Evolutionary conservation across 1,139 yeast genomes (phyloP).

Genomic region (Suhomyces taliae): DNA sequence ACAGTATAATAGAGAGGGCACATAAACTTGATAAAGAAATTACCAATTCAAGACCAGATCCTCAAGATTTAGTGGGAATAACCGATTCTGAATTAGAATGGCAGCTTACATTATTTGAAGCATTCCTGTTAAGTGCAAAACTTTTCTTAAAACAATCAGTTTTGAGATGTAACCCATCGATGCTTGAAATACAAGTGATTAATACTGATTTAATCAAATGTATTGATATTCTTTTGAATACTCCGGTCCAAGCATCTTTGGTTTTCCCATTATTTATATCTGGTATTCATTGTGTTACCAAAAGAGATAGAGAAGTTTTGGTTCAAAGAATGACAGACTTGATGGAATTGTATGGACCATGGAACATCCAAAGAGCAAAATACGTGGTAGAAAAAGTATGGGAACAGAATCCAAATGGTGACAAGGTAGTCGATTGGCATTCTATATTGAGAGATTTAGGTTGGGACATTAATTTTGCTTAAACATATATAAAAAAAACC

Average conservation of each 20-base stretch:
- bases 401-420: constrained; percentile 40
- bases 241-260: constrained; percentile 68
- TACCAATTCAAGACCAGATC: constrained; percentile 54
- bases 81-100: constrained; percentile 57
- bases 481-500: neutral
- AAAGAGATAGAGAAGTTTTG: constrained; percentile 52
- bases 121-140: constrained; percentile 69
- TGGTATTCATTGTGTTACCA: constrained; percentile 63
- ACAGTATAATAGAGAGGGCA: constrained; percentile 36
- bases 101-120: constrained; percentile 70
- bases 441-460: constrained; percentile 62
- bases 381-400: constrained; percentile 57
- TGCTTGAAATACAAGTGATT: constrained; percentile 63
- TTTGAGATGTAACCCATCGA: constrained; percentile 57
- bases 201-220: constrained; percentile 55
- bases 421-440: constrained; percentile 60
- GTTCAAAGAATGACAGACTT: constrained; percentile 53
- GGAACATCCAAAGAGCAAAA: constrained; percentile 63
- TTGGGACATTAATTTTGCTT: constrained; percentile 79
- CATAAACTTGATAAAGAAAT: constrained; percentile 50
- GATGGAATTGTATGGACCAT: constrained; percentile 62
- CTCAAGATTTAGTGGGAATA: constrained; percentile 47
- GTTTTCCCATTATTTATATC: constrained; percentile 79
- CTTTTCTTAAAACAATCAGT: constrained; percentile 68
- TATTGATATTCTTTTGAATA: constrained; percentile 61